Percentiles rank a stretch among this genome's conserved stretches.
phyloP scores from a whole-genome alignment of 2,329 filamentous ascomycete species.

The Fusarium sp. region DNA sequence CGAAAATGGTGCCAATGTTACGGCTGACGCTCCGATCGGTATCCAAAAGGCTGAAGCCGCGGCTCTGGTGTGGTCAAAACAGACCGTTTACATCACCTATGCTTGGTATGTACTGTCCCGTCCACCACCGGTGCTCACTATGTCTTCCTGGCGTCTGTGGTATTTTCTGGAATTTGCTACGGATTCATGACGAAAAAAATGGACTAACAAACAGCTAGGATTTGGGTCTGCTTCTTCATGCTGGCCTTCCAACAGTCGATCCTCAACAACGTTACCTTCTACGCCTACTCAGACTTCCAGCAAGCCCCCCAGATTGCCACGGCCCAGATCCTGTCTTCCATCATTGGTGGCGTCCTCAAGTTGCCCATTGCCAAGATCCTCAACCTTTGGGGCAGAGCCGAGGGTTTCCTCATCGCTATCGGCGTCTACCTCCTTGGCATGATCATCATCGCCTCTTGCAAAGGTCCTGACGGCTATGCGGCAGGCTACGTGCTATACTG shows the following conservation, averaged over 20 bases:
- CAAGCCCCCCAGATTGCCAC: slow-evolving; percentile 52
- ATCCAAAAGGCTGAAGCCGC: slow-evolving; percentile 51
- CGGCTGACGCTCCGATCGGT: slow-evolving; percentile 31
- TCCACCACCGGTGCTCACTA: not conserved
- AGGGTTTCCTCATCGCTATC: slow-evolving; percentile 50
- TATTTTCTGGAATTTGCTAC: not conserved
- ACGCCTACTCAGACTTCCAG: slow-evolving; percentile 49
- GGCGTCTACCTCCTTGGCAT: slow-evolving; percentile 55
- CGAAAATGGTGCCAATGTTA: slow-evolving; percentile 1
- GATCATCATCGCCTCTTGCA: slow-evolving; percentile 69
- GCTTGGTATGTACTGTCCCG: slow-evolving; percentile 14
- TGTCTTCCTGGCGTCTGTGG: not conserved
- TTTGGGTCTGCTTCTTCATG: slow-evolving; percentile 51
- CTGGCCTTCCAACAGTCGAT: slow-evolving; percentile 56
- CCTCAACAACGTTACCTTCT: slow-evolving; percentile 48
- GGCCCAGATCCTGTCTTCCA: slow-evolving; percentile 57
- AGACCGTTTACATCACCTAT: slow-evolving; percentile 18
- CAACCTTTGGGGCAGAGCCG: slow-evolving; percentile 53
- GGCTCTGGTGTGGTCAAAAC: slow-evolving; percentile 50
- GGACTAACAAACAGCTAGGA: slow-evolving; percentile 41
- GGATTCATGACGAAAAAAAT: not conserved
- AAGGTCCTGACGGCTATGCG: slow-evolving; percentile 60
- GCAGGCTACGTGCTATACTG: slow-evolving; percentile 67
- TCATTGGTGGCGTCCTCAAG: slow-evolving; percentile 44
- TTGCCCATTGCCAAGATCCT: slow-evolving; percentile 53